A percentile compares a stretch with the other conserved stretches of the same genome.
Conservation (phyloP, 1,139 yeast genomes). For the Protomyces pachydermus region DNA sequence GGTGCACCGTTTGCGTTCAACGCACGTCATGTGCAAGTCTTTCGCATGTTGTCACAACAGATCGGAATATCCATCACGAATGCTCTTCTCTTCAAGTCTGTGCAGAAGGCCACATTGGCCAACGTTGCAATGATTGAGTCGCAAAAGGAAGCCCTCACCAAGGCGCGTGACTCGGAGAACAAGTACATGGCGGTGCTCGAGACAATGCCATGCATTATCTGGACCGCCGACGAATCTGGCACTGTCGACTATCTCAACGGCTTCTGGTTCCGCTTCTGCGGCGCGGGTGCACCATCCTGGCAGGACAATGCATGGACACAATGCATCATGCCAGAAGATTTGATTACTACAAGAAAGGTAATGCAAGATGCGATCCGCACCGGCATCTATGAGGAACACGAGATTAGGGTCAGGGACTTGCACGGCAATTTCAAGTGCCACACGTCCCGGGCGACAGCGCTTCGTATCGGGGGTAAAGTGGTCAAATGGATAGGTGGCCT, state of each 20-base stretch:
- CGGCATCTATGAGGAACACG: constrained; percentile 37
- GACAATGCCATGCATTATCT: constrained; percentile 33
- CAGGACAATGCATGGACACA: constrained; percentile 27
- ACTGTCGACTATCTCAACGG: constrained; percentile 31
- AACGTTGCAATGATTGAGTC: constrained; percentile 33
- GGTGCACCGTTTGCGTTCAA: constrained; percentile 31
- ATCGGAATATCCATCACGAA: constrained; percentile 33
- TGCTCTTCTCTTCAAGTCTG: constrained; percentile 32
- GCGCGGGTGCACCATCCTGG: constrained; percentile 31
- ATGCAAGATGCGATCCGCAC: constrained; percentile 35
- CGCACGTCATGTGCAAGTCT: constrained; percentile 31
- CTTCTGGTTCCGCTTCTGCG: constrained; percentile 31
- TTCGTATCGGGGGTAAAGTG: constrained; percentile 37
- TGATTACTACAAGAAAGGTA: constrained; percentile 33
- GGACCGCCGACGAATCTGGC: constrained; percentile 31
- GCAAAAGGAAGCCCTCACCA: constrained; percentile 30
- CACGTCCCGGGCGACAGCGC: constrained; percentile 37
- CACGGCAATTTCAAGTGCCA: constrained; percentile 38
- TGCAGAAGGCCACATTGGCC: constrained; percentile 33
- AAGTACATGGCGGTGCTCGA: constrained; percentile 33
- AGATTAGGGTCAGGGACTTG: constrained; percentile 35
- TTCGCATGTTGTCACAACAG: constrained; percentile 31
- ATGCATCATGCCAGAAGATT: constrained; percentile 37
- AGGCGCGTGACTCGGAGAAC: constrained; percentile 32
- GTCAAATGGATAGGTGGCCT: constrained; percentile 40